Evolutionary conservation across 2,329 filamentous ascomycete species (phyloP).

Genomic region (Elsinoe fawcettii): DNA sequence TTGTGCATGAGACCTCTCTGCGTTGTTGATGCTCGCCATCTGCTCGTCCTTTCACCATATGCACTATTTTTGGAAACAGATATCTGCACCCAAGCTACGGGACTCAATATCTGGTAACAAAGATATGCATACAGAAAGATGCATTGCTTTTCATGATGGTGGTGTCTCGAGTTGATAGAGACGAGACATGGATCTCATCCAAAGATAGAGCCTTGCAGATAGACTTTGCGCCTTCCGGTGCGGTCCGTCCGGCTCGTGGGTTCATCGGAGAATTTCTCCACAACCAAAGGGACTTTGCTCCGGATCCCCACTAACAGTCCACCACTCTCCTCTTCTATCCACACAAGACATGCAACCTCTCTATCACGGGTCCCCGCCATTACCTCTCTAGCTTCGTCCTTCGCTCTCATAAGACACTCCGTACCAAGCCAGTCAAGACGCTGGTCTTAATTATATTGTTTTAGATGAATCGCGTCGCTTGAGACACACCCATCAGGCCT

Average conservation of each 20-base stretch:
- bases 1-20: no score
- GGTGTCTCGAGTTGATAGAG: not conserved
- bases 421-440: conserved; percentile 5
- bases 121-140: not conserved
- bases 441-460: conserved; percentile 6
- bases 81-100: not conserved
- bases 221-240: not conserved
- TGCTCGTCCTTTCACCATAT: no score
- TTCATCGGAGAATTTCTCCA: conserved; percentile 6
- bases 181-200: not conserved
- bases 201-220: conserved; percentile 10
- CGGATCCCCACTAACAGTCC: conserved; percentile 11
- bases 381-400: not conserved
- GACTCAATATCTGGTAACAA: not conserved
- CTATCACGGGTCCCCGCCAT: conserved; percentile 8
- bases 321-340: not conserved
- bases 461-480: conserved; percentile 8
- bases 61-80: not conserved
- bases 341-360: not conserved
- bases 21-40: no score
- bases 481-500: conserved; percentile 1
- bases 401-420: not conserved
- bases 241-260: not conserved
- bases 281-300: not conserved
- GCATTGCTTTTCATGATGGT: not conserved